Evolutionary conservation across 768 basidiomycete genomes (phyloP).

Genomic region (Phylloporus sp.): DNA sequence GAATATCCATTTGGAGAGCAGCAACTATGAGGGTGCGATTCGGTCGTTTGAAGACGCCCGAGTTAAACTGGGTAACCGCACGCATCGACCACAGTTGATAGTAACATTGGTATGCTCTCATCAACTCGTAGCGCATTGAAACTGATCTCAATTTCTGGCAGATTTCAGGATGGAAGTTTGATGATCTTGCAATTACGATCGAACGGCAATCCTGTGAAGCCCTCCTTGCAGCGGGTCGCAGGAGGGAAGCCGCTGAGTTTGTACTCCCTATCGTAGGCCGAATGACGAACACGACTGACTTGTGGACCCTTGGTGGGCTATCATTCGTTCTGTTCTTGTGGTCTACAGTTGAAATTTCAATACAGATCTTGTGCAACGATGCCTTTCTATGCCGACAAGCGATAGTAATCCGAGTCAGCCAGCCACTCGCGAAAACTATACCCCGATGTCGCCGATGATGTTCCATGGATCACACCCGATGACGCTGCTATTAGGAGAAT

Average conservation of each 20-base stretch:
- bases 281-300: not conserved
- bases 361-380: not conserved
- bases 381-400: not conserved
- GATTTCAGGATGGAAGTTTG: constrained; percentile 11
- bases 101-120: not conserved
- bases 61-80: not conserved
- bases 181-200: not conserved
- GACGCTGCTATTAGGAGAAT: not conserved
- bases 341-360: not conserved
- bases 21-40: not conserved
- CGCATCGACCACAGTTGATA: not conserved
- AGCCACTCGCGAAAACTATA: not conserved
- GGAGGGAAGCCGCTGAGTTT: not conserved
- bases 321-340: not conserved
- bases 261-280: not conserved
- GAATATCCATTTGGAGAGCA: not conserved
- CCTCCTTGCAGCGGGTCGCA: not conserved
- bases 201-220: constrained; percentile 4
- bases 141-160: not conserved
- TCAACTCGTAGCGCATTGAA: no score
- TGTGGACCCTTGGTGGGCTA: not conserved
- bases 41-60: not conserved
- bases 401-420: not conserved
- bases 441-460: no score
- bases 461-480: not conserved